Percentiles rank a stretch among this genome's conserved stretches.
phyloP scores from a whole-genome alignment of 495 filamentous ascomycete genomes.

The Penicillium maclennaniae region DNA sequence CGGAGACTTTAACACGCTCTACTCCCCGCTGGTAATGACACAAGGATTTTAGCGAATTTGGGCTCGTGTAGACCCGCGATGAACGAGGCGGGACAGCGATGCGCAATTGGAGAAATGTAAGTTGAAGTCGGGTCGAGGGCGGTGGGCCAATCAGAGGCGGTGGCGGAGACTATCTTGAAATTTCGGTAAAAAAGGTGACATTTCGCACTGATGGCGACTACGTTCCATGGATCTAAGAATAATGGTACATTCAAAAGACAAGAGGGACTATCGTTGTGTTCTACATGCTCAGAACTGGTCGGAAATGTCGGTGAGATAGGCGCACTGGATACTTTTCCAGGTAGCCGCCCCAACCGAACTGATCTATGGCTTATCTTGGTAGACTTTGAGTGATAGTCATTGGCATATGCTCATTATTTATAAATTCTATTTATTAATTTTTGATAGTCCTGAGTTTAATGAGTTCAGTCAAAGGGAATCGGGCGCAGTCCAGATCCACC shows the following conservation, averaged over 20 bases:
- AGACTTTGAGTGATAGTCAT: background rate
- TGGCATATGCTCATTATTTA: slow-evolving; percentile 2
- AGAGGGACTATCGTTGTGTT: background rate
- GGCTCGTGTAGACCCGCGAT: background rate
- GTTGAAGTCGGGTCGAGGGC: slow-evolving; percentile 10
- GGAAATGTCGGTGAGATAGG: too few relatives aligned
- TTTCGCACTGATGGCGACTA: background rate
- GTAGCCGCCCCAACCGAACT: background rate
- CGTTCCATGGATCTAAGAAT: background rate
- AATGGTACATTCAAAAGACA: background rate
- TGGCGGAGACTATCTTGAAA: slow-evolving; percentile 1
- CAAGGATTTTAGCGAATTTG: background rate
- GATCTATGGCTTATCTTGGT: background rate
- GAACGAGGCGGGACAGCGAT: background rate
- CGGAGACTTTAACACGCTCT: background rate
- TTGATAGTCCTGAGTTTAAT: too few relatives aligned
- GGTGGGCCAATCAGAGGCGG: slow-evolving; percentile 19
- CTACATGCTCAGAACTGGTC: background rate
- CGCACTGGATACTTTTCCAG: background rate
- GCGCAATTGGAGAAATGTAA: background rate
- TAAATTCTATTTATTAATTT: background rate
- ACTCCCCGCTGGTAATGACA: background rate
- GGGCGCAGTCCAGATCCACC: slow-evolving; percentile 64
- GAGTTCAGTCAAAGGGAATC: slow-evolving; percentile 82
- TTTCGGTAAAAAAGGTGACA: background rate